Evolutionary conservation across 805 yeast species (phyloP), one percentile per base, ranked within the genome.

Genomic region (Cyberlindnera veronae): DNA sequence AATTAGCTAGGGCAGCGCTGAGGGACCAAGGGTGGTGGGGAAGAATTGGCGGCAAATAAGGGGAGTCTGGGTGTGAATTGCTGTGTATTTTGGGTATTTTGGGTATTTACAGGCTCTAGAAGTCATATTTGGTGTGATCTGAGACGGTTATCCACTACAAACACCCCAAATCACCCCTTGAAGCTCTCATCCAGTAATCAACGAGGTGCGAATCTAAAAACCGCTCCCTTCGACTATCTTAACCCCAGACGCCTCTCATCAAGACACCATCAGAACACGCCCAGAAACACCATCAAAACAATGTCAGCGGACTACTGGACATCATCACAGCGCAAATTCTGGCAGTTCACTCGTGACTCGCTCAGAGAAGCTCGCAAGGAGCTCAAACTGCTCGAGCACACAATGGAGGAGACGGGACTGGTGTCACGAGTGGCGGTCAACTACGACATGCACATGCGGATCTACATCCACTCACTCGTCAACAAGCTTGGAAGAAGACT

Each of bases 271-370:
- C n/a, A n/a, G n/a, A n/a, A n/a, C n/a, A n/a, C n/a, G n/a, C n/a
- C n/a, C n/a, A n/a, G n/a, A n/a, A n/a, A n/a, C n/a, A n/a, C 28
- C 5, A 24, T 24, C 28, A 14, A 7, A 6, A 12, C 28, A 13
- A 64, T 67, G 96, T 80, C 93, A 2, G 95, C 95, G 0, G 84
- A 84, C 57, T 90, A 81, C 60, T 87, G 96, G 96, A 71, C 71
- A 14, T 86, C 95, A 3, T 77, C 95, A 2, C 97, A 90, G 56
- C 63, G 95, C 32, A 67, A 64, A 29, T 71, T 77, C 52, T 91
- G 97, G 97, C 91, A 85, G 53, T 78, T 81, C 54, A 75, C 87
- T 2, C 68, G 85, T 33, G 81, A 78, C 23, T 64, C 77, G 16
- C 69, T 91, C 21, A 55, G 51, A 24, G 64, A 58, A 44, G 68